Base-by-base conservation (phyloP, 2,329 filamentous ascomycete species). In the Botrytis paeoniae region DNA sequence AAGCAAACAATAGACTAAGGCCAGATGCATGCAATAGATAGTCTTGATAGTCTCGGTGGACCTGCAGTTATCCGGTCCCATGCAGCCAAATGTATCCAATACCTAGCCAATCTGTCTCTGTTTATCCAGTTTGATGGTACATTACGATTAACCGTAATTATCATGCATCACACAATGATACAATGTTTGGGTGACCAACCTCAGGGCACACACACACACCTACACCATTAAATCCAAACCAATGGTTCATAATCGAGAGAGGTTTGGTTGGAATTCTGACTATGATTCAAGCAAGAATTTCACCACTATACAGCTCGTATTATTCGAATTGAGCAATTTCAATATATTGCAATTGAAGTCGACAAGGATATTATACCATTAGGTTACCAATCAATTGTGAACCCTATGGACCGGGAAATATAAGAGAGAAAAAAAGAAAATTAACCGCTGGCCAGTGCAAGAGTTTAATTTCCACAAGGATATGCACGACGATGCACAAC, bases 401-500 rank as follows among this genome's bases (percentile, higher is more conserved):
- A 18, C n/a, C 45, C 32, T 29, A n/a, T 22, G 18, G 29, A 57
- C 25, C 25, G 20, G 25, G 32, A 39, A 54, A 29, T 12, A 41
- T n/a, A 63, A 63, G 25, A n/a, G 6, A 14, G n/a, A 16, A n/a
- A 62, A 41, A 41, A 29, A 39, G 37, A 37, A 62, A 25, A 54
- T 68, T 68, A 41, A 29, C 45, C 45, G 32, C 32, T 48, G 51
- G 16, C 45, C 59, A 37, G 22, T 9, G 35, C 51, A 54, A 35
- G 32, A 45, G 16, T 68, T 41, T 41, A 41, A 68, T 68, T 68
- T 68, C 65, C 48, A 57, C 48, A 57, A 57, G 65, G 48, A 63
- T 63, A 29, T 37, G 48, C 48, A 51, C 45, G 20, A 32, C 35
- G 35, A 29, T 39, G 32, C 29, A 29, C 51, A 6, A 59, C 32